These are phyloP conservation scores for Climacium dendroides DNA, from an alignment of 225 moss, liverwort and hornwort genomes.

Conservation along the genomic window DNA sequence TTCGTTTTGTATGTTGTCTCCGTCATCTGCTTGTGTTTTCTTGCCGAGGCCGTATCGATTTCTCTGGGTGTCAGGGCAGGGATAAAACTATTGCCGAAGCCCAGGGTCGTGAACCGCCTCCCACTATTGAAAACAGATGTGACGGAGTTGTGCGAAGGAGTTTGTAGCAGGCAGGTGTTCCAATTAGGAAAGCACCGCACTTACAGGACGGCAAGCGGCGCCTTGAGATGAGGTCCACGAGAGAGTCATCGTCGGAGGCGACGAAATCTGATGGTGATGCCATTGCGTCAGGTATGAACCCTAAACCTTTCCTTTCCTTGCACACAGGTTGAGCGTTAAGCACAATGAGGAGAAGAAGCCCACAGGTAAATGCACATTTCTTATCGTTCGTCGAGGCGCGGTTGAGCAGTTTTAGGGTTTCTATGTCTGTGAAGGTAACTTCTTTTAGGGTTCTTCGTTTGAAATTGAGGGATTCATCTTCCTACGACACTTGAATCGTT, in stretches of 20 bases:
- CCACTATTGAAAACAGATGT: neutral
- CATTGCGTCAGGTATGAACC: neutral
- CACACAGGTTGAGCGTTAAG: neutral
- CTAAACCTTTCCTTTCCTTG: neutral
- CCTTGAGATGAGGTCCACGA: neutral
- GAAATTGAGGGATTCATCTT: no score
- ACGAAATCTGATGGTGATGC: neutral
- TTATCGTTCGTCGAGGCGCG: neutral
- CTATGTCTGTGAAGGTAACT: neutral
- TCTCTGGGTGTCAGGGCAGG: no score
- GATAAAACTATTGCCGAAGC: no score
- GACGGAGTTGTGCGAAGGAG: neutral
- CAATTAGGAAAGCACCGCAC: neutral
- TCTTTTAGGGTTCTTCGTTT: neutral
- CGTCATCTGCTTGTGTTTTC: no score
- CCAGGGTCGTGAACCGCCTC: neutral
- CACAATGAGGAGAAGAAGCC: neutral
- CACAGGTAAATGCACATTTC: neutral
- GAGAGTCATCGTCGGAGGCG: neutral
- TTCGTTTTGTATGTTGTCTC: no score
- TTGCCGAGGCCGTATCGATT: no score
- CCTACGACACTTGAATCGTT: neutral
- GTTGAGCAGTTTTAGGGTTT: neutral
- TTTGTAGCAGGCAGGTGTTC: neutral
- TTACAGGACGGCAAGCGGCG: neutral